Evolutionary conservation across 805 yeast species (phyloP), one percentile per base, ranked within the genome.

Genomic region (Candida boleticola): DNA sequence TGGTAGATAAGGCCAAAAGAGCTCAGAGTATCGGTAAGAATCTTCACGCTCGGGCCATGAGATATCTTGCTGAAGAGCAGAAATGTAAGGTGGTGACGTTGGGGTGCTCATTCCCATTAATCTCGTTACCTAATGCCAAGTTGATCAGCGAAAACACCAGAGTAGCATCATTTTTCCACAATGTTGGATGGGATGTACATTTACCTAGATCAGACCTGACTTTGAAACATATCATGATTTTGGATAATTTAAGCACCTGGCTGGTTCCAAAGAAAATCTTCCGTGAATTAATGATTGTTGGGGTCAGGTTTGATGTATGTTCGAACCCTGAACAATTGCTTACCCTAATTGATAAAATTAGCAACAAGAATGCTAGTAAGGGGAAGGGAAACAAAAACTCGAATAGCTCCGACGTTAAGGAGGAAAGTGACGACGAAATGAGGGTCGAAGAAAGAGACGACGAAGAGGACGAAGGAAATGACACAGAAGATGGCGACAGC

Each of bases 241-340:
- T 80, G 40, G 54, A 69, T 14, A 54, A 73, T 39, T 51, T 78
- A 21, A 55, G 58, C 3, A 55, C 60, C 23, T 79, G 84, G 84
- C 65, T 57, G 45, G 79, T 80, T 4, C 75, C 82, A 2, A 69
- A 74, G 43, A 76, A 76, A 48, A 68, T 79, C 5, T 75, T 78
- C 32, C 60, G 74, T 39, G 81, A 76, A 46, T 64, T 80, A 47
- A 77, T 74, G 63, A 74, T 77, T 42, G 77, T 77, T 30, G 82
- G 83, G 2, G 74, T 79, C 11, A 60, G 78, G 46, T 79, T 80
- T 56, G 82, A 77, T 50, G 66, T 79, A n/a, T 73, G 80, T 50
- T 64, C 60, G 44, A 66, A 73, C 43, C 57, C 70, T 10, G 58
- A 60, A 3, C 71, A 73, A 47, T 58, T 78, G 32, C 54, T 70